phyloP scores from a whole-genome alignment of 192 early-diverging fungal genomes.

The Coemansia sp. region DNA sequence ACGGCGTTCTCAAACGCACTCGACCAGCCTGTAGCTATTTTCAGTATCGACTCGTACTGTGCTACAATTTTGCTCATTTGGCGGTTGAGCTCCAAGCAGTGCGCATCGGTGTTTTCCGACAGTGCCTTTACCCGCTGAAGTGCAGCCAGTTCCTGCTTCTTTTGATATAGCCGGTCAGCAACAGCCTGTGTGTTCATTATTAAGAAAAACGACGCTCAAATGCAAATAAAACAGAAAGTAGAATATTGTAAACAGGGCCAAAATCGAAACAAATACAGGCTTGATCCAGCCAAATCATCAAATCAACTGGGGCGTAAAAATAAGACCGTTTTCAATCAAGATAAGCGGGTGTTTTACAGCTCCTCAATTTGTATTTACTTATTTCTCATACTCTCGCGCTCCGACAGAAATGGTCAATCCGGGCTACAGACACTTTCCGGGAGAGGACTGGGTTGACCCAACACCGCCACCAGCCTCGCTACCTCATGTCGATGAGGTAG shows the following conservation, averaged over 20 bases:
- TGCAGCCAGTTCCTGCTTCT: slow-evolving; percentile 53
- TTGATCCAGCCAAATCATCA: background rate
- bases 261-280: background rate
- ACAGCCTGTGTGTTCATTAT: slow-evolving; percentile 48
- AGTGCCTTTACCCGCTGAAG: slow-evolving; percentile 40
- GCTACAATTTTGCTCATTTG: slow-evolving; percentile 51
- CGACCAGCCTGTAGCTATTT: slow-evolving; percentile 45
- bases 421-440: slow-evolving; percentile 47
- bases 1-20: slow-evolving; percentile 50
- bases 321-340: background rate
- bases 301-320: background rate
- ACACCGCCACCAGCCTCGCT: slow-evolving; percentile 71
- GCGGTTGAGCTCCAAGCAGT: slow-evolving; percentile 52
- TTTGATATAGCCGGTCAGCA: slow-evolving; percentile 38
- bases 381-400: background rate
- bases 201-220: background rate
- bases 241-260: slow-evolving; percentile 2
- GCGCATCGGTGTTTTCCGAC: slow-evolving; percentile 45
- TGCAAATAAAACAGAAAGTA: background rate
- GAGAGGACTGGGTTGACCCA: slow-evolving; percentile 77
- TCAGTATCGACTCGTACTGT: slow-evolving; percentile 47
- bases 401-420: slow-evolving; percentile 39
- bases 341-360: background rate
- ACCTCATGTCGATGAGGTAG: slow-evolving; percentile 80
- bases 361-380: background rate